Base-by-base conservation (phyloP, 2,329 filamentous ascomycete species). In the Trichophyton simii region DNA sequence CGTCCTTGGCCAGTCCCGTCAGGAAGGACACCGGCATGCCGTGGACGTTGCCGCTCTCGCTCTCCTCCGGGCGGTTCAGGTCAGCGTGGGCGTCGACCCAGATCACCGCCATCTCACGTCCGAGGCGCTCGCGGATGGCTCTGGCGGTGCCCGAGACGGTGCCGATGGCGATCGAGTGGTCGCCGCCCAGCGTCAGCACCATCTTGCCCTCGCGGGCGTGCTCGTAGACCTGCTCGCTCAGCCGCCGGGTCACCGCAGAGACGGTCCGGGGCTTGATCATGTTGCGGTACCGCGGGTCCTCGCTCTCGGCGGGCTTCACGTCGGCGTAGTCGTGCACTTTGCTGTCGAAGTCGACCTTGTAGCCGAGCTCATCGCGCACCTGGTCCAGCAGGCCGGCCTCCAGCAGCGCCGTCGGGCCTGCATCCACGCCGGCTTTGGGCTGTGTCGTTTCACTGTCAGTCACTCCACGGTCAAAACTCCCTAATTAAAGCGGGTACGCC, bases 41-140 rank as follows among this genome's bases (percentile, higher is more conserved):
- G 77, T 99, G 94, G 65, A 99, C 88, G 76, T 97, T 97, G 38
- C 94, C 94, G 67, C 88, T 94, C 48, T 82, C 88, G 66, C 87
- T 92, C 57, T 84, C 87, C 82, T 97, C 91, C 60, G 92, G 94
- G 1, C 89, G 91, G 78, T 99, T 99, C 80, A 99, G 96, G 75
- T 99, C 94, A 60, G 92, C 87, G 75, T 99, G 94, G 28, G 94
- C 94, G 75, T 99, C 94, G 36, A 99, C 94, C 94, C 94, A 99
- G 73, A 99, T 95, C 62, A 99, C 89, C 11, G 91, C 94, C 65
- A 96, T 86, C 69, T 97, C 92, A 61, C 87, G 82, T 52, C 80
- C 69, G 63, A 95, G 78, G 18, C 92, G 80, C 80, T 99, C 91
- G 62, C 89, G 84, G 46, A 89, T 86, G 0, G 92, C 94, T 77